These are phyloP conservation scores for Oryza glaberrima DNA, from an alignment of 176 grass and related monocot genomes.

Conservation along the genomic window DNA sequence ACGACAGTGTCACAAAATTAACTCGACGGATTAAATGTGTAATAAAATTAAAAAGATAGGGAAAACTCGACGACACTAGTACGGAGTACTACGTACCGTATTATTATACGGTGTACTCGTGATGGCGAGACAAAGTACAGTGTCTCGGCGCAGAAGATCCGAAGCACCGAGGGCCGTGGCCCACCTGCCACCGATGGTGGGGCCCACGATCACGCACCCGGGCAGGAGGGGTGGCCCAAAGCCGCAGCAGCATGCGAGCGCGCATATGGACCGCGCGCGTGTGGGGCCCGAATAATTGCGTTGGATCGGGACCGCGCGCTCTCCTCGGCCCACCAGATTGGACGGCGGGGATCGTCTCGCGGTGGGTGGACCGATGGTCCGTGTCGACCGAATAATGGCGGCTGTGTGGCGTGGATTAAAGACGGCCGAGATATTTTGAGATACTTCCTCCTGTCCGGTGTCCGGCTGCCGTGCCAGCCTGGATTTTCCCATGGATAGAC, in stretches of 20 bases:
- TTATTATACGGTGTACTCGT: no score
- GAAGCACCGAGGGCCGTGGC: not conserved
- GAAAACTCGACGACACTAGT: no score
- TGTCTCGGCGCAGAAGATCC: not conserved
- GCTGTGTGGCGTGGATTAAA: not conserved
- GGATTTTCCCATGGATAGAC: not conserved
- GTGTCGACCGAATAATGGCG: not conserved
- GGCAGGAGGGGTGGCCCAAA: not conserved
- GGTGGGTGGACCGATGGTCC: not conserved
- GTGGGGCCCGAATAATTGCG: not conserved
- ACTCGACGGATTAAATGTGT: not conserved
- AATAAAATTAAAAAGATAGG: no score
- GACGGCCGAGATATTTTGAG: not conserved
- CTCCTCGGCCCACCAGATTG: not conserved
- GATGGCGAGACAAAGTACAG: no score
- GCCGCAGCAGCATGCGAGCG: not conserved
- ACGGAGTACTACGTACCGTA: no score
- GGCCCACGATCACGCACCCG: no score
- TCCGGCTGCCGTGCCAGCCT: not conserved
- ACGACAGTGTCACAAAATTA: not conserved
- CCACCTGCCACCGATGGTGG: not conserved
- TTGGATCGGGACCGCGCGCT: not conserved
- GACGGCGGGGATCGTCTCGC: not conserved
- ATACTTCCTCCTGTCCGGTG: not conserved
- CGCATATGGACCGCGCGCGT: not conserved